phyloP scores from a whole-genome alignment of 169 alveolate genomes.

The Plasmodium chabaudi region DNA sequence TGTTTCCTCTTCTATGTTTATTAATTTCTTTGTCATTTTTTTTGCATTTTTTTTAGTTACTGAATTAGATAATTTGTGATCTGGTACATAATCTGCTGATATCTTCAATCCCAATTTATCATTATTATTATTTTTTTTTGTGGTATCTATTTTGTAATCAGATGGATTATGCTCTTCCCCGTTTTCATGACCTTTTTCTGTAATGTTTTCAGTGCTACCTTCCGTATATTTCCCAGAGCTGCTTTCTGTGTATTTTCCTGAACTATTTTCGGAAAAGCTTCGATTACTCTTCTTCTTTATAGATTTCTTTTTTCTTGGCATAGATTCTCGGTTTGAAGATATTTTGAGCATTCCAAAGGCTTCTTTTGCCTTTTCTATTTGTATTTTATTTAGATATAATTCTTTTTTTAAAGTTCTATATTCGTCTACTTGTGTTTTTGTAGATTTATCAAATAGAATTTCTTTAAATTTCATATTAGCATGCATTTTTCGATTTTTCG shows the following conservation, averaged over 20 bases:
- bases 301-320: neutral
- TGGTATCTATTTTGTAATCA: neutral
- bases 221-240: conserved; percentile 28
- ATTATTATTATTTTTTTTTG: conserved; percentile 7
- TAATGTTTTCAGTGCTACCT: conserved; percentile 9
- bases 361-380: conserved; percentile 73
- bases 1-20: too few species aligned
- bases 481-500: conserved; percentile 72
- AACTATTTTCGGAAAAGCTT: conserved; percentile 27
- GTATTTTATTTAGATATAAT: conserved; percentile 73
- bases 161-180: conserved; percentile 5
- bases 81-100: too few species aligned
- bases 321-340: conserved; percentile 28
- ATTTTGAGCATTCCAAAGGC: conserved; percentile 62
- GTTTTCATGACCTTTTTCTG: conserved; percentile 2
- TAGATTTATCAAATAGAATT: conserved; percentile 63
- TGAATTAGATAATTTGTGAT: too few species aligned
- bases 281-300: neutral
- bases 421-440: conserved; percentile 48
- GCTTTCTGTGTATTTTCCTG: conserved; percentile 27
- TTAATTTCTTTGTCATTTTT: too few species aligned
- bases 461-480: conserved; percentile 75
- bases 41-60: too few species aligned
- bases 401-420: conserved; percentile 57
- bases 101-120: neutral